Base-by-base conservation (phyloP, 306 rosid genomes). In the Fragaria ananassa region DNA sequence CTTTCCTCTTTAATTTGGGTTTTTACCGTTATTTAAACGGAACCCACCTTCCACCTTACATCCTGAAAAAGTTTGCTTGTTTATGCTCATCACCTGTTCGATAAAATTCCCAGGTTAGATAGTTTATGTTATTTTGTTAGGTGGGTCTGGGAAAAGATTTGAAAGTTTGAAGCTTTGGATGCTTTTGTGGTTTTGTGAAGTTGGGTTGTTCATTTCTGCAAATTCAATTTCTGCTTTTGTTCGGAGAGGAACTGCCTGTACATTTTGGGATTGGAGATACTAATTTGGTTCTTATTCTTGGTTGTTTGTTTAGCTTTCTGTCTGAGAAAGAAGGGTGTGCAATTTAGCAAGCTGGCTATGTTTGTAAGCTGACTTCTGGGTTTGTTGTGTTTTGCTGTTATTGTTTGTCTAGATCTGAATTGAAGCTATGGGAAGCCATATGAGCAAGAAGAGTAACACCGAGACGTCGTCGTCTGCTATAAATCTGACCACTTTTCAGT, bases 361-460 rank as follows among this genome's bases (percentile, higher is more conserved):
- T 21, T 67, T 82, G 63, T 78, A 77, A 73, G 77, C 80, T 73
- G 53, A 60, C 74, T 69, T 78, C 70, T 81, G 87, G 79, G 72
- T 79, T 64, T 81, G 46, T 76, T 75, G 1, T 58, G 39, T 72
- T 62, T 42, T 56, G 60, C 21, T 23, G 13, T 46, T 53, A 12
- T 47, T 45, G 53, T 79, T 54, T 65, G 44, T 21, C 75, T 79
- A 72, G 88, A 76, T 80, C 76, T 61, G 77, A 70, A 15, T 62
- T 69, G 63, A 76, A 79, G 90, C 75, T 68, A 95, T 95, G 98
- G 98, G 98, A 65, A 69, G 81, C 85, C 90, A 88, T 81, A 68
- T 88, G 83, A 92, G 96, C 97, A 92, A 89, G 84, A 95, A 81
- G 84, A 37, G 42, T 25, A 2, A 56, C 4, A 41, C 71, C 8